Percentiles rank a stretch among this genome's conserved stretches.
Conservation (phyloP, 805 yeast genomes). For the Cyberlindnera mycetangii region DNA sequence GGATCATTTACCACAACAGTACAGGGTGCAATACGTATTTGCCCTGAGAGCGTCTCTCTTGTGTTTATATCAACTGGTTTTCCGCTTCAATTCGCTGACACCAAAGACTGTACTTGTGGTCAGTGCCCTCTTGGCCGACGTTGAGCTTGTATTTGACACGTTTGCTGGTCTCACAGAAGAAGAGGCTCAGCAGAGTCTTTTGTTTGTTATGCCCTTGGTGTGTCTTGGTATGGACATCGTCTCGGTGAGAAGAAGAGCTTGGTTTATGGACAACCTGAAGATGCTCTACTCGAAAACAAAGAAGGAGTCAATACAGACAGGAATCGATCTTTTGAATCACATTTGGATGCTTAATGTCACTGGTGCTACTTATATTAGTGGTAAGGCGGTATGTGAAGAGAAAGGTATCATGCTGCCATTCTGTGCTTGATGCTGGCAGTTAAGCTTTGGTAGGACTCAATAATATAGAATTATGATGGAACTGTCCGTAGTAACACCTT, state of each 20-base stretch:
- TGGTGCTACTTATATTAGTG: conserved; percentile 8
- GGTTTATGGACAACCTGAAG: conserved; percentile 8
- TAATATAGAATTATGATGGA: background rate
- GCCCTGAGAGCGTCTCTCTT: conserved; percentile 7
- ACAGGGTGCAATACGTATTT: conserved; percentile 11
- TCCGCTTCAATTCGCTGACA: conserved; percentile 13
- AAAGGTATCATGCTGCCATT: conserved; percentile 6
- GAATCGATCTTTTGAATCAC: conserved; percentile 4
- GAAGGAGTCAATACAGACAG: conserved; percentile 4
- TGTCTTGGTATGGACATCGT: conserved; percentile 12
- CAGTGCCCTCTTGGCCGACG: conserved; percentile 6
- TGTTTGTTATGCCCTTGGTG: conserved; percentile 9
- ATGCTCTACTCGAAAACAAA: conserved; percentile 2
- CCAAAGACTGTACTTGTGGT: conserved; percentile 17
- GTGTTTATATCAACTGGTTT: conserved; percentile 14
- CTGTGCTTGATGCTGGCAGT: background rate
- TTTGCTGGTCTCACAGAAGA: background rate
- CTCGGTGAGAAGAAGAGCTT: conserved; percentile 1
- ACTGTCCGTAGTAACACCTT: too few species aligned
- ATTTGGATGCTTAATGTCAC: conserved; percentile 7
- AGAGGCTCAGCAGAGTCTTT: background rate
- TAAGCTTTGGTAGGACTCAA: background rate
- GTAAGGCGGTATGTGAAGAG: conserved; percentile 2
- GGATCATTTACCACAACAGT: conserved; percentile 3
- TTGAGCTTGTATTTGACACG: conserved; percentile 1